phyloP scores from a whole-genome alignment of 768 basidiomycete genomes.

The Exsudoporus frostii region DNA sequence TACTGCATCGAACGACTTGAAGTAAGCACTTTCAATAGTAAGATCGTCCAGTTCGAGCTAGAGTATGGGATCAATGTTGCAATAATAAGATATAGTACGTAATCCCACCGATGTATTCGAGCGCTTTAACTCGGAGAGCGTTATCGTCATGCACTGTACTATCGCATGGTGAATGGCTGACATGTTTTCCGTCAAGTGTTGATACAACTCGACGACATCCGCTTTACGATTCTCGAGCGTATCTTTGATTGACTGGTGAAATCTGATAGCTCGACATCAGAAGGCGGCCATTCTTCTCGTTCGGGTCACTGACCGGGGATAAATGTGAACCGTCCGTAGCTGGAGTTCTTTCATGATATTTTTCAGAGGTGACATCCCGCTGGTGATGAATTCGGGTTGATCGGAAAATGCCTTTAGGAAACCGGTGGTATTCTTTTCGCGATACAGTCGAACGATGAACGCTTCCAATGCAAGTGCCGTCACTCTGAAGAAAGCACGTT shows the following conservation, averaged over 20 bases:
- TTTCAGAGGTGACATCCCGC: constrained; percentile 85
- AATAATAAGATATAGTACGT: neutral
- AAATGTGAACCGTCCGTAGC: constrained; percentile 84
- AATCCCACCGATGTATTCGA: constrained; percentile 65
- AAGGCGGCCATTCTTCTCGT: neutral
- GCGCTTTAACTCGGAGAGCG: constrained; percentile 84
- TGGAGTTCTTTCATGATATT: constrained; percentile 93
- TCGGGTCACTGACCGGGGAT: constrained; percentile 65
- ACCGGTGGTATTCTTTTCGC: constrained; percentile 84
- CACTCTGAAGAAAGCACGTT: constrained; percentile 51
- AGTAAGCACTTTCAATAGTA: constrained; percentile 90
- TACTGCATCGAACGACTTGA: constrained; percentile 85
- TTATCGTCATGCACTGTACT: constrained; percentile 90
- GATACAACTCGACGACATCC: constrained; percentile 90
- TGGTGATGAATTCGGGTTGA: constrained; percentile 92
- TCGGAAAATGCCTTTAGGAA: constrained; percentile 98
- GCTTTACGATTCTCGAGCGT: constrained; percentile 80
- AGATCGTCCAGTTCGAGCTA: constrained; percentile 94
- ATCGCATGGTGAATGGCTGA: constrained; percentile 88
- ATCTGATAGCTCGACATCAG: constrained; percentile 46
- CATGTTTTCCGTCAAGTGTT: constrained; percentile 83
- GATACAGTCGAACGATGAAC: constrained; percentile 88
- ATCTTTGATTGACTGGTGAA: constrained; percentile 84
- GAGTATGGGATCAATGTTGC: neutral
- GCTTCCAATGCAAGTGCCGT: constrained; percentile 83